Evolutionary conservation across 1,139 yeast genomes (phyloP).

Genomic region (Protomyces lactucae-debilis): DNA sequence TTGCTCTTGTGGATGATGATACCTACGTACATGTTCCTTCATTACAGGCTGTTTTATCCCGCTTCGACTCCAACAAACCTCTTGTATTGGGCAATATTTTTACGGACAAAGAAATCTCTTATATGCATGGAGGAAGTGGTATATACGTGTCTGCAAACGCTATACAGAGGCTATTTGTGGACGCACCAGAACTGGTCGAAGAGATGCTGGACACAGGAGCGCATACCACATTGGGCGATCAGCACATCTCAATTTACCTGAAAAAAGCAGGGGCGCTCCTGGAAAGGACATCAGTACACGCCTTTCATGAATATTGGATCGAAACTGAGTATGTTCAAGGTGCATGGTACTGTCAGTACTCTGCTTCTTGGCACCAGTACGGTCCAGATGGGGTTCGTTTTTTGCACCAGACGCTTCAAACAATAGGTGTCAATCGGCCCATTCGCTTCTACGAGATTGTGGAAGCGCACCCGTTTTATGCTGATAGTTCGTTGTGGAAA

Average conservation of each 20-base stretch:
- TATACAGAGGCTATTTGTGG: not conserved
- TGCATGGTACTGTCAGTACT: not conserved
- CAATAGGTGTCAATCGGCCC: not conserved
- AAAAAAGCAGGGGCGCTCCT: not conserved
- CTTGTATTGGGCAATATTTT: not conserved
- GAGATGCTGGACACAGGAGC: not conserved
- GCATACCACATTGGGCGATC: not conserved
- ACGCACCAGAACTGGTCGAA: not conserved
- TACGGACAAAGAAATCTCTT: not conserved
- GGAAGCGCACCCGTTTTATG: not conserved
- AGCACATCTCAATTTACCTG: not conserved
- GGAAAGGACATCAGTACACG: not conserved
- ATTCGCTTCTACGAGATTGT: not conserved
- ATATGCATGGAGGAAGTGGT: not conserved
- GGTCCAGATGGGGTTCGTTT: not conserved
- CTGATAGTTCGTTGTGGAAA: not conserved
- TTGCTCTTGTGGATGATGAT: not conserved
- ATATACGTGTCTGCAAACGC: not conserved
- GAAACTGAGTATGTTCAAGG: not conserved
- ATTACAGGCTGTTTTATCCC: not conserved
- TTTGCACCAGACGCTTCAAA: not conserved
- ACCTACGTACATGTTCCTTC: not conserved
- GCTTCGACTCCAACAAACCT: not conserved
- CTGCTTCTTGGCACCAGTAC: not conserved
- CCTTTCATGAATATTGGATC: not conserved